These are phyloP conservation scores for Alternaria burnsii DNA, from an alignment of 2,329 filamentous ascomycete species.

Conservation along the genomic window DNA sequence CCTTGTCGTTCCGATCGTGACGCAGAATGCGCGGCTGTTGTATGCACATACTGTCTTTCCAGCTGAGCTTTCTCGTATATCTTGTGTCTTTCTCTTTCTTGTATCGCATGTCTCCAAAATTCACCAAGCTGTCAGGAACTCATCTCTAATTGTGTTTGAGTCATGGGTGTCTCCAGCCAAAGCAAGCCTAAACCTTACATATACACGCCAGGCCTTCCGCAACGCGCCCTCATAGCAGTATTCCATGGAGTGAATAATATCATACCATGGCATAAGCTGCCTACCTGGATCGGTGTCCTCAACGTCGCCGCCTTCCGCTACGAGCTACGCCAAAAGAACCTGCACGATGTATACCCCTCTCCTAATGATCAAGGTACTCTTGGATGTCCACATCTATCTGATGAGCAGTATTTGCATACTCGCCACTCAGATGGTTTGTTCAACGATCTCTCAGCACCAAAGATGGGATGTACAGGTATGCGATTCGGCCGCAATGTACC, in stretches of 20 bases:
- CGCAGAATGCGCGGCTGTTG: neutral
- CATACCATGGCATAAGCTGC: slow-evolving; percentile 57
- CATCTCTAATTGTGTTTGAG: neutral
- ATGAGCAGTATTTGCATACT: slow-evolving; percentile 45
- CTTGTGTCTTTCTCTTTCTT: neutral
- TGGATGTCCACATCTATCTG: slow-evolving; percentile 36
- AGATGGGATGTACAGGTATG: slow-evolving; percentile 58
- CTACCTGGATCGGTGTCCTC: slow-evolving; percentile 52
- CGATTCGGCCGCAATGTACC: slow-evolving; percentile 58
- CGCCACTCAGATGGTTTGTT: slow-evolving; percentile 57
- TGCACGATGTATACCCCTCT: slow-evolving; percentile 56
- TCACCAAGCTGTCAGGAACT: neutral
- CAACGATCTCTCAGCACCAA: slow-evolving; percentile 53
- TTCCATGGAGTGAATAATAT: slow-evolving; percentile 53
- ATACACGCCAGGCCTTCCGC: slow-evolving; percentile 22
- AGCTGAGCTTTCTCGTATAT: neutral
- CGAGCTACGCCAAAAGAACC: slow-evolving; percentile 56
- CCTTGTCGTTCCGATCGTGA: neutral
- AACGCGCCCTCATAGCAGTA: slow-evolving; percentile 35
- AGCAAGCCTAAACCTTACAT: neutral
- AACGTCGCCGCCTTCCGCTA: slow-evolving; percentile 55
- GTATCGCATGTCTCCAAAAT: neutral
- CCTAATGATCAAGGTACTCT: slow-evolving; percentile 49
- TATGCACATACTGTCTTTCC: neutral
- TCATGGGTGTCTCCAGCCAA: neutral